Percentiles rank a stretch among this genome's conserved stretches.
Conservation (phyloP, 768 basidiomycete species). For the Lyophyllum shimeji region DNA sequence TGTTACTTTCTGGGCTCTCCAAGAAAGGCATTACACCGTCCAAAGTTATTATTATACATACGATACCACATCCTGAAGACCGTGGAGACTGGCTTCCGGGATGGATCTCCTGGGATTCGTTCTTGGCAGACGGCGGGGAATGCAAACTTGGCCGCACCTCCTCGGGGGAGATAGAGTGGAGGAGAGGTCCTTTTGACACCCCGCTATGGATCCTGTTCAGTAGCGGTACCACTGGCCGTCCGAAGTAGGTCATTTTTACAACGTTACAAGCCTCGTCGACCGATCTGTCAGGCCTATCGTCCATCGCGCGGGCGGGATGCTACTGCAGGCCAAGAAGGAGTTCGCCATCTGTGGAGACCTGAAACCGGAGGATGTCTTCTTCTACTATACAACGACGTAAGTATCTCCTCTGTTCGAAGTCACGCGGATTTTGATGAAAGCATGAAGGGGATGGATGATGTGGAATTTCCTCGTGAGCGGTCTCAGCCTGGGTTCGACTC, state of each 20-base stretch:
- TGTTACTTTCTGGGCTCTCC: slow-evolving; percentile 52
- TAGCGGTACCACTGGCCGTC: slow-evolving; percentile 77
- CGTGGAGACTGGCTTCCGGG: slow-evolving; percentile 39
- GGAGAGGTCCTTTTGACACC: slow-evolving; percentile 62
- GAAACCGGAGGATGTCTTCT: slow-evolving; percentile 67
- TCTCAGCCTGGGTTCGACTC: slow-evolving; percentile 63
- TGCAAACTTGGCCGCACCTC: slow-evolving; percentile 45
- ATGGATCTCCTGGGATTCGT: slow-evolving; percentile 57
- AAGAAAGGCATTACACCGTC: slow-evolving; percentile 34
- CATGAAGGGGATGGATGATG: slow-evolving; percentile 84
- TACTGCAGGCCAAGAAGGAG: slow-evolving; percentile 72
- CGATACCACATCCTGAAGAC: slow-evolving; percentile 34
- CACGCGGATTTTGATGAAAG: slow-evolving; percentile 7
- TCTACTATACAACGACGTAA: slow-evolving; percentile 82
- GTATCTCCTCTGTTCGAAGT: slow-evolving; percentile 17
- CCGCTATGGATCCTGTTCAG: slow-evolving; percentile 89
- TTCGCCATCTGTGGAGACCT: slow-evolving; percentile 69
- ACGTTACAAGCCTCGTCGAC: slow-evolving; percentile 5
- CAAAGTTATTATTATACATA: slow-evolving; percentile 58
- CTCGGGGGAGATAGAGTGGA: slow-evolving; percentile 64
- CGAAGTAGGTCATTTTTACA: slow-evolving; percentile 46
- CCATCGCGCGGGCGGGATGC: slow-evolving; percentile 77
- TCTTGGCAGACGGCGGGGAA: slow-evolving; percentile 46
- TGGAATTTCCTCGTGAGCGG: slow-evolving; percentile 80
- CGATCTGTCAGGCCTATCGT: slow-evolving; percentile 64